These are phyloP conservation scores for Salix viminalis DNA, from an alignment of 345 rosid species.

Conservation along the genomic window DNA sequence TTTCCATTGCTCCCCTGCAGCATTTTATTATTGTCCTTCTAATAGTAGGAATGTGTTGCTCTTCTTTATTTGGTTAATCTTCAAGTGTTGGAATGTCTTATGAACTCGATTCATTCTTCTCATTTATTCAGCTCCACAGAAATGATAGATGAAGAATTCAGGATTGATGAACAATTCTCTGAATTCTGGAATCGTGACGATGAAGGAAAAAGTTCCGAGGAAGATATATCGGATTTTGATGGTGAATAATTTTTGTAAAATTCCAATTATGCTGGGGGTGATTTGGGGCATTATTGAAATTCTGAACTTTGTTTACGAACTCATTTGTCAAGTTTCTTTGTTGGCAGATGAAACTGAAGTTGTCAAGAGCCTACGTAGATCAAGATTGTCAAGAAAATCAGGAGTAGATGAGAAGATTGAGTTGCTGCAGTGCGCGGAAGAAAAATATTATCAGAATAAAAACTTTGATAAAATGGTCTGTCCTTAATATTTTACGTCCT, in stretches of 20 bases:
- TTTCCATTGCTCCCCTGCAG: background rate
- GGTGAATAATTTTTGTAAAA: constrained; percentile 35
- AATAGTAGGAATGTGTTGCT: background rate
- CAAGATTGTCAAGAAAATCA: constrained; percentile 44
- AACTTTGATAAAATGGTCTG: constrained; percentile 53
- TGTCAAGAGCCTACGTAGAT: constrained; percentile 38
- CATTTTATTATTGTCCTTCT: too few species aligned
- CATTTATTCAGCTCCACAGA: constrained; percentile 44
- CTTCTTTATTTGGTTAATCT: background rate
- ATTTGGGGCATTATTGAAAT: background rate
- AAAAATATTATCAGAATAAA: constrained; percentile 48
- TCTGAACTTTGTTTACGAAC: background rate
- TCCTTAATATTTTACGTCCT: background rate
- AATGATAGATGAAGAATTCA: constrained; percentile 34
- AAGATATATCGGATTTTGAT: constrained; percentile 86
- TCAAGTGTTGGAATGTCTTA: background rate
- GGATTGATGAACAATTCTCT: constrained; percentile 44
- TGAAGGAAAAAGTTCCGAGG: constrained; percentile 74
- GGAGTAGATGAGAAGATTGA: constrained; percentile 59
- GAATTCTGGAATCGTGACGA: constrained; percentile 92
- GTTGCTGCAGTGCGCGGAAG: constrained; percentile 69
- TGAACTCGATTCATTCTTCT: constrained; percentile 10
- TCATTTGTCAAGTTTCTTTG: constrained; percentile 18
- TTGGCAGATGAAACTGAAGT: constrained; percentile 47
- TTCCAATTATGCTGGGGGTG: background rate